Percentiles rank a stretch among this genome's conserved stretches.
These are phyloP conservation scores for Apiospora malaysiana DNA, from an alignment of 2,329 filamentous ascomycete genomes.

Conservation along the genomic window DNA sequence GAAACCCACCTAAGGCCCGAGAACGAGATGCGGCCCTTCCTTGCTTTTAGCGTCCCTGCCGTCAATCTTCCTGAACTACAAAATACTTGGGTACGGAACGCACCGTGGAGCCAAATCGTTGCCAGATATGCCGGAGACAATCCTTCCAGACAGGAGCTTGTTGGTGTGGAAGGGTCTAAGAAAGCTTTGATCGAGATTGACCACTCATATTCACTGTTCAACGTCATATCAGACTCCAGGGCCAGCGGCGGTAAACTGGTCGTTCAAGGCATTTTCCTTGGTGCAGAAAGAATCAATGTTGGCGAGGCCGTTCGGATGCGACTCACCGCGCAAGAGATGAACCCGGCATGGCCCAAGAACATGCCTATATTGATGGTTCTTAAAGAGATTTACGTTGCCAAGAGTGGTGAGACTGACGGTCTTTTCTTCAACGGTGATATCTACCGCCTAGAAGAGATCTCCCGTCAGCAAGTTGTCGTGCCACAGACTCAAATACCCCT, in stretches of 20 bases:
- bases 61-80: slow-evolving; percentile 45
- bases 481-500: slow-evolving; percentile 29
- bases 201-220: slow-evolving; percentile 56
- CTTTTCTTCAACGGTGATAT: slow-evolving; percentile 37
- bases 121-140: slow-evolving; percentile 42
- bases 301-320: slow-evolving; percentile 56
- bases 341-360: slow-evolving; percentile 38
- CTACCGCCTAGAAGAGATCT: slow-evolving; percentile 34
- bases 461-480: slow-evolving; percentile 23
- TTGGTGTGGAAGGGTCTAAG: slow-evolving; percentile 57
- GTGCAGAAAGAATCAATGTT: slow-evolving; percentile 55
- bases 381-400: slow-evolving; percentile 42
- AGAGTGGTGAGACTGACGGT: slow-evolving; percentile 25
- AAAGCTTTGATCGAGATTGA: slow-evolving; percentile 56
- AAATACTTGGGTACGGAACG: slow-evolving; percentile 46
- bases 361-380: slow-evolving; percentile 43
- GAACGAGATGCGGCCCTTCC: slow-evolving; percentile 54
- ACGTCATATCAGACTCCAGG: slow-evolving; percentile 39
- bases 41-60: slow-evolving; percentile 56
- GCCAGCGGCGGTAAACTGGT: slow-evolving; percentile 39
- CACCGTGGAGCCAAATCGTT: slow-evolving; percentile 49
- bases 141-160: slow-evolving; percentile 45
- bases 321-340: slow-evolving; percentile 45
- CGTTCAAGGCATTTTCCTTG: slow-evolving; percentile 57
- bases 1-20: slow-evolving; percentile 46